Percentiles rank a stretch among this genome's conserved stretches.
Evolutionary conservation across 352 stramenopile species (phyloP).

Genomic region (Phytophthora tubulina): DNA sequence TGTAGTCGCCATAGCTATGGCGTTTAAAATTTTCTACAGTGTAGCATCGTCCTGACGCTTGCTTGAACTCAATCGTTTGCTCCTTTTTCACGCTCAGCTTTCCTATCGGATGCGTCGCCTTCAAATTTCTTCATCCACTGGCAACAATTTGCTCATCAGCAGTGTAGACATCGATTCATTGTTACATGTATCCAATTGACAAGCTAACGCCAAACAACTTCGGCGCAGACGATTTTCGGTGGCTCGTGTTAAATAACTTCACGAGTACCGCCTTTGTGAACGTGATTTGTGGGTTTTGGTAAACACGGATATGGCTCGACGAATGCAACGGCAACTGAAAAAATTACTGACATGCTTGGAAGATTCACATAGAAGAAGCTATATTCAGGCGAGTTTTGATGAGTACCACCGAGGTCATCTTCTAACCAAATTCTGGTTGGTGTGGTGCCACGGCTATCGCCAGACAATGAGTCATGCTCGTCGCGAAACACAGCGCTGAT

Average conservation of each 20-base stretch:
- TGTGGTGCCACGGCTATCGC: conserved; percentile 65
- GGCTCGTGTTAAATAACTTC: conserved; percentile 51
- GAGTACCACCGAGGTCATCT: conserved; percentile 58
- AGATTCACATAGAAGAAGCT: conserved; percentile 48
- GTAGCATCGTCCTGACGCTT: no score
- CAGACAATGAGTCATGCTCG: conserved; percentile 8
- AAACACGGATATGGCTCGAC: conserved; percentile 58
- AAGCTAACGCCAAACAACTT: conserved; percentile 4
- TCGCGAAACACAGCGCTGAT: conserved; percentile 1
- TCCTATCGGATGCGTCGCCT: conserved; percentile 64
- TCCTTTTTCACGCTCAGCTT: conserved; percentile 64
- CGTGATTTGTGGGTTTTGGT: conserved; percentile 68
- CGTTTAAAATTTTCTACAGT: no score
- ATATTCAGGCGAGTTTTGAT: conserved; percentile 57
- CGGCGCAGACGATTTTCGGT: conserved; percentile 26
- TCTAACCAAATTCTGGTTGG: conserved; percentile 71
- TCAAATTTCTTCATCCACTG: conserved; percentile 45
- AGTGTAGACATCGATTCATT: conserved; percentile 26
- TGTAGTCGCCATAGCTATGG: no score
- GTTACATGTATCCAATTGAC: conserved; percentile 27
- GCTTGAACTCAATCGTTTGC: no score
- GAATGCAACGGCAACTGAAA: conserved; percentile 51
- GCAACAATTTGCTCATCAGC: conserved; percentile 36
- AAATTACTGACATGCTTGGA: conserved; percentile 60
- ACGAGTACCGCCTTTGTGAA: conserved; percentile 59